Evolutionary conservation across 345 rosid genomes (phyloP).

Genomic region (Dipteronia dyeriana): DNA sequence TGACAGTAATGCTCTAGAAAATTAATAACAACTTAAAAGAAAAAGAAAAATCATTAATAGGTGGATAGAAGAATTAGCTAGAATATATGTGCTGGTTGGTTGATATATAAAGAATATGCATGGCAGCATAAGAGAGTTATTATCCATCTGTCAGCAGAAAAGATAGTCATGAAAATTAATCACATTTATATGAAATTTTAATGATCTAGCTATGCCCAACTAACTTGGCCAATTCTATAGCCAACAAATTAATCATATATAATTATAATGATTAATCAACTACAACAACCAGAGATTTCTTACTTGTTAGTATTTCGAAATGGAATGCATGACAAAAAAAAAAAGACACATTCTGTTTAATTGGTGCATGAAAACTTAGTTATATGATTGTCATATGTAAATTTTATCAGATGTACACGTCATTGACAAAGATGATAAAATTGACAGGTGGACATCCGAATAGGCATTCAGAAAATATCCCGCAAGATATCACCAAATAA

Average conservation of each 20-base stretch:
- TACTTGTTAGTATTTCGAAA: neutral
- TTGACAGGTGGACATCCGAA: no score
- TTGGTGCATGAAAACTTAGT: conserved; percentile 1
- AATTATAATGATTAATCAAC: neutral
- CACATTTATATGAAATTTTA: conserved; percentile 12
- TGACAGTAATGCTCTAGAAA: no score
- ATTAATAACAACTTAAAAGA: no score
- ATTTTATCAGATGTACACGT: no score
- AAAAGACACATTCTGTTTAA: neutral
- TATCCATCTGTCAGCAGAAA: neutral
- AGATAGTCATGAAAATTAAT: neutral
- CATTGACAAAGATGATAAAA: no score
- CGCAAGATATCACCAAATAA: no score
- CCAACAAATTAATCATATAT: neutral
- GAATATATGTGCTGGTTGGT: neutral
- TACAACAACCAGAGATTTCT: neutral
- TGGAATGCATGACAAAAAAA: neutral
- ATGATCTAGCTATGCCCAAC: neutral
- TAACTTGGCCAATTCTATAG: neutral
- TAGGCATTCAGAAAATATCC: no score
- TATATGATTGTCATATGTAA: no score
- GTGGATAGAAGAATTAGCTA: conserved; percentile 1
- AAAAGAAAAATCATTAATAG: no score
- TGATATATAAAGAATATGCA: neutral
- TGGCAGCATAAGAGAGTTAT: neutral